Evolutionary conservation across 2,329 filamentous ascomycete genomes (phyloP).

Genomic region (Erysiphe pulchra): DNA sequence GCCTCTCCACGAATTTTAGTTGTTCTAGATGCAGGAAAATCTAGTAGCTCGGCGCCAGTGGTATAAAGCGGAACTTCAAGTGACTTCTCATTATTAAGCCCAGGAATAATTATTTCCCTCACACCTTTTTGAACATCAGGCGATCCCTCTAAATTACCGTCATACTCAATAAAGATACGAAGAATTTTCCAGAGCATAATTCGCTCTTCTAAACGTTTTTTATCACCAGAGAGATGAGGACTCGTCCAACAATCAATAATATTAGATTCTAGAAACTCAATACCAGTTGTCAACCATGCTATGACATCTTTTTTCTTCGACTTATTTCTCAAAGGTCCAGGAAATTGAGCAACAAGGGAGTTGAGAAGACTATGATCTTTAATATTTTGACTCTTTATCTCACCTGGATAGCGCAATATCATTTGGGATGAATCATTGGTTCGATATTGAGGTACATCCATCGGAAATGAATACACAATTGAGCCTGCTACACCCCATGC

Average conservation of each 20-base stretch:
- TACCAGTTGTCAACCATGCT: slow-evolving; percentile 53
- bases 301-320: slow-evolving; percentile 87
- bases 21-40: slow-evolving; percentile 14
- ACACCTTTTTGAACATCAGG: slow-evolving; percentile 48
- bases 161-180: slow-evolving; percentile 58
- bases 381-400: slow-evolving; percentile 51
- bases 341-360: slow-evolving; percentile 57
- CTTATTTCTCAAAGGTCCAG: slow-evolving; percentile 70
- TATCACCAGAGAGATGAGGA: slow-evolving; percentile 27
- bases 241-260: slow-evolving; percentile 16
- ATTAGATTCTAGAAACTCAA: slow-evolving; percentile 43
- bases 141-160: slow-evolving; percentile 56
- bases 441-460: slow-evolving; percentile 64
- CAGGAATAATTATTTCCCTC: slow-evolving; percentile 45
- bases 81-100: slow-evolving; percentile 12
- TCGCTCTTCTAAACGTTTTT: slow-evolving; percentile 55
- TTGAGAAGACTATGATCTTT: slow-evolving; percentile 47
- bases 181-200: slow-evolving; percentile 72
- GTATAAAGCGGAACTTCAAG: slow-evolving; percentile 12
- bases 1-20: slow-evolving; percentile 30
- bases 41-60: slow-evolving; percentile 16
- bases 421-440: slow-evolving; percentile 41
- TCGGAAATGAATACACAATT: slow-evolving; percentile 66
- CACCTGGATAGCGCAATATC: slow-evolving; percentile 60
- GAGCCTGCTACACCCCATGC: slow-evolving; percentile 71